Evolutionary conservation across 75 land plant genomes (phyloP).

Genomic region (Cupressus sempervirens): DNA sequence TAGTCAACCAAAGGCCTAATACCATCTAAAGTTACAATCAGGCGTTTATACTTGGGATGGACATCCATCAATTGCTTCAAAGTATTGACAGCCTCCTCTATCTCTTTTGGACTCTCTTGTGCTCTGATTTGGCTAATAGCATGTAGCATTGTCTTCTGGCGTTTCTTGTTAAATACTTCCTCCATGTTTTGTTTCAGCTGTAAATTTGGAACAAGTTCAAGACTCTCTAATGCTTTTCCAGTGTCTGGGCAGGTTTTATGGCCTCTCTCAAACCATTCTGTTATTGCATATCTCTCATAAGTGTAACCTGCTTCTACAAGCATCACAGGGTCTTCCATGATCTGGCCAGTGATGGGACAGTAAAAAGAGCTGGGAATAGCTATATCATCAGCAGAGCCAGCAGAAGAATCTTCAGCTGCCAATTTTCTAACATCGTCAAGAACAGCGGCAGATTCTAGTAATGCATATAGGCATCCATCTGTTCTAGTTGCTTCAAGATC

Average conservation of each 20-base stretch:
- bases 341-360: slow-evolving; percentile 23
- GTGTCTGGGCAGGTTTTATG: slow-evolving; percentile 23
- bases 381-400: background rate
- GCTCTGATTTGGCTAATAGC: slow-evolving; percentile 12
- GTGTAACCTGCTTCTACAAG: slow-evolving; percentile 21
- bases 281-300: slow-evolving; percentile 24
- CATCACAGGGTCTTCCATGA: slow-evolving; percentile 31
- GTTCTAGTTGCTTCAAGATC: slow-evolving; percentile 13
- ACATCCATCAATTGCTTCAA: slow-evolving; percentile 13
- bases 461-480: slow-evolving; percentile 5
- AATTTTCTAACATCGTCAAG: slow-evolving; percentile 12
- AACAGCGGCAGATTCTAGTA: slow-evolving; percentile 6
- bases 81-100: slow-evolving; percentile 18
- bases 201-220: slow-evolving; percentile 20
- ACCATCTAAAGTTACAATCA: slow-evolving; percentile 19
- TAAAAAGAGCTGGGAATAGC: slow-evolving; percentile 20
- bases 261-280: slow-evolving; percentile 23
- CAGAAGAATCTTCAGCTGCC: slow-evolving; percentile 16
- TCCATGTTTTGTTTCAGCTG: slow-evolving; percentile 18
- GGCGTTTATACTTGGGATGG: slow-evolving; percentile 14
- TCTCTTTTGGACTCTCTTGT: background rate
- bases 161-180: slow-evolving; percentile 11
- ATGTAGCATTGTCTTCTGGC: background rate
- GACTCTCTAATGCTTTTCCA: slow-evolving; percentile 10
- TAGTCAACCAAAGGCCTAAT: slow-evolving; percentile 13